Percentiles rank a stretch among this genome's conserved stretches.
Evolutionary conservation across 2,329 filamentous ascomycete species (phyloP).

Genomic region (Botrytis deweyae): DNA sequence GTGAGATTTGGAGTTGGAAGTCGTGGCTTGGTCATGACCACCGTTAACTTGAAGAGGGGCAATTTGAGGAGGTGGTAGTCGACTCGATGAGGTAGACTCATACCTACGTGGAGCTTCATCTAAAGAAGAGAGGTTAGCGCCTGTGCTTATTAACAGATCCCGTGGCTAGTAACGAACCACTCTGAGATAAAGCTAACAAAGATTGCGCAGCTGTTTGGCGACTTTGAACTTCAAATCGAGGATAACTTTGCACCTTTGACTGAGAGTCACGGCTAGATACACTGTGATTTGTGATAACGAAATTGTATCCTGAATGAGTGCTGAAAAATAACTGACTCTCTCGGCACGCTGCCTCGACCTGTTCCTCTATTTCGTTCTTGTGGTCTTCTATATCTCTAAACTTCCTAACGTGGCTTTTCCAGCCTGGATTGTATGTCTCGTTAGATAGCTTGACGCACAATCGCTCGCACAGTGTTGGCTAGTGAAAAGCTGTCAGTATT

Average conservation of each 20-base stretch:
- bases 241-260: background rate
- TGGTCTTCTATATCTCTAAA: background rate
- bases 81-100: background rate
- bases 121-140: background rate
- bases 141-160: background rate
- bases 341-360: background rate
- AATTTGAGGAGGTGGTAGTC: background rate
- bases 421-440: background rate
- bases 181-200: background rate
- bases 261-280: background rate
- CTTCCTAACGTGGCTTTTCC: background rate
- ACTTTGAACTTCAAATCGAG: background rate
- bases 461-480: slow-evolving; percentile 8
- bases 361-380: background rate
- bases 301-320: background rate
- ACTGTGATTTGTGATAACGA: background rate
- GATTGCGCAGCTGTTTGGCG: background rate
- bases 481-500: background rate
- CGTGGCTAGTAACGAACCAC: background rate
- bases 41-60: background rate
- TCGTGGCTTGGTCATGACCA: background rate
- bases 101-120: background rate
- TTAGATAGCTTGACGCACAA: background rate
- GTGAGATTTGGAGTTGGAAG: background rate
- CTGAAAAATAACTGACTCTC: background rate